Conservation (phyloP, 169 alveolate species). For the Plasmodium cynomolgi region DNA sequence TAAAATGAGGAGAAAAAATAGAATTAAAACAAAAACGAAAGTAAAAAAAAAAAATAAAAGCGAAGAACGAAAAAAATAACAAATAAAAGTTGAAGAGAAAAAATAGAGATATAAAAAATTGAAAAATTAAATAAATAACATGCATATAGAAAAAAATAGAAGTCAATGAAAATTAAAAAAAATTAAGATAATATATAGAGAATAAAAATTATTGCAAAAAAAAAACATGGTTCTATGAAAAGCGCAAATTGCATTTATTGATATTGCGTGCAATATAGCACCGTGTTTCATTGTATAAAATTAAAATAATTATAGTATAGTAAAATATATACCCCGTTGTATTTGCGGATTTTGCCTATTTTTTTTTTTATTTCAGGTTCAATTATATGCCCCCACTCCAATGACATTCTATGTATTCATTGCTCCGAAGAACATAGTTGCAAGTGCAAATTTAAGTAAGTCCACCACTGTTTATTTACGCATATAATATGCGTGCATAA, state of each 20-base stretch:
- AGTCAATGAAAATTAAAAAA: neutral
- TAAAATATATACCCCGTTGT: neutral
- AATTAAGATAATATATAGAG: neutral
- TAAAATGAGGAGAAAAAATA: neutral
- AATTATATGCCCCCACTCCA: constrained; percentile 56
- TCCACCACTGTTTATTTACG: neutral
- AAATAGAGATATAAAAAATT: neutral
- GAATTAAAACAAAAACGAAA: neutral
- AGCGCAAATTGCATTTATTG: neutral
- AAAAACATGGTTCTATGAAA: neutral
- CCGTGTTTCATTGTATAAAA: neutral
- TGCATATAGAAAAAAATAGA: neutral
- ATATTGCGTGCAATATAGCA: neutral
- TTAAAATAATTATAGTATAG: neutral
- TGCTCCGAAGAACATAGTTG: constrained; percentile 56
- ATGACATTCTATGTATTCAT: constrained; percentile 50
- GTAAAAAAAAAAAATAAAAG: neutral
- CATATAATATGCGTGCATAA: neutral
- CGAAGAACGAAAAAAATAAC: neutral
- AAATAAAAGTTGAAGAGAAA: neutral
- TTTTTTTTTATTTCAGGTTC: constrained; percentile 31
- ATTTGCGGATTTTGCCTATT: neutral
- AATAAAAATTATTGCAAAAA: neutral
- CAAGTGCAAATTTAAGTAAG: constrained; percentile 38
- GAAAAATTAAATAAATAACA: neutral